Evolutionary conservation across 768 basidiomycete genomes (phyloP), one percentile per base, ranked within the genome.

Genomic region (Boletus coccyginus): DNA sequence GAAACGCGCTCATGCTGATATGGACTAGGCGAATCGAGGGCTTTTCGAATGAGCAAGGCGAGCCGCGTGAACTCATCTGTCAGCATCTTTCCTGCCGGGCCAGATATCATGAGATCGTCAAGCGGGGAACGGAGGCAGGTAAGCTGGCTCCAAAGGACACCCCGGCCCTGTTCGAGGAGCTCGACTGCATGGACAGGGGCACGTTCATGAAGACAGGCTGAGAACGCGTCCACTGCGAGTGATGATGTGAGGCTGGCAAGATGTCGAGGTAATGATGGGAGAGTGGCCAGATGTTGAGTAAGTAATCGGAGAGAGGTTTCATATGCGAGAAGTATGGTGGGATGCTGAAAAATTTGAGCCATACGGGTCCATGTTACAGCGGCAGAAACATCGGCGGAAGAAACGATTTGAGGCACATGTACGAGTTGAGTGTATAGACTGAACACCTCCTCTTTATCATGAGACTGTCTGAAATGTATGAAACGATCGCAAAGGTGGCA

Each of bases 101-200:
- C 38, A n/a, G 38, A 53, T 12, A 11, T 32, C 5, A 45, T 40
- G 17, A 56, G 24, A 2, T 46, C 51, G 6, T 56, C 43, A 24
- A 56, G 33, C 0, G 54, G 50, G 16, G 31, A 63, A 46, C 13
- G 55, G 46, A 66, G 56, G 12, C 65, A 58, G 12, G 46, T 46
- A n/a, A 64, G 33, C 46, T 59, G 54, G 3, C 54, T 56, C 67
- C 67, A 68, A 31, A 68, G 47, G 3, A 66, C 32, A 2, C 47
- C 55, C 17, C 62, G 36, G 3, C 66, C 66, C 7, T 67, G 66
- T 44, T 65, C 67, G 1, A 74, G 59, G 62, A 72, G 71, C 46
- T 74, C 67, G 7, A 75, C 57, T 27, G 62, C 66, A 14, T 38
- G 46, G 16, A 57, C 42, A 13, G 52, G 50, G 29, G 58, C 17